These are phyloP conservation scores for Tulasnella sp. DNA, from an alignment of 768 basidiomycete genomes.

Conservation along the genomic window DNA sequence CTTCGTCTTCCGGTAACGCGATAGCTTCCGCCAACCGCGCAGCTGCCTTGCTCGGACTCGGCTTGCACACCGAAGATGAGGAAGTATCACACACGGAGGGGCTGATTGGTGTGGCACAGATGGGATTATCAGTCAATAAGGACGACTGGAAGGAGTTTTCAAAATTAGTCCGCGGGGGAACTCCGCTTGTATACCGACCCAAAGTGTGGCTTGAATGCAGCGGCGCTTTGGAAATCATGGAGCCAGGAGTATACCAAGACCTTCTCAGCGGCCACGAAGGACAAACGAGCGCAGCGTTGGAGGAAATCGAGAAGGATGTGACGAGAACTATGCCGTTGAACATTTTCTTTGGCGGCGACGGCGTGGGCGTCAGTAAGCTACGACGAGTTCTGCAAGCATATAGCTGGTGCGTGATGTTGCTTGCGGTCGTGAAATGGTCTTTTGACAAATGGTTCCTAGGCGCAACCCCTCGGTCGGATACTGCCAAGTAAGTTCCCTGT, in stretches of 20 bases:
- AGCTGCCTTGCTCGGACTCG: constrained; percentile 48
- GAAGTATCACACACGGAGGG: constrained; percentile 74
- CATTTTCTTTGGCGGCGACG: constrained; percentile 95
- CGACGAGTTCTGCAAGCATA: constrained; percentile 83
- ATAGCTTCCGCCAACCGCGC: constrained; percentile 27
- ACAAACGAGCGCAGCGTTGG: constrained; percentile 27
- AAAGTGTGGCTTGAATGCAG: constrained; percentile 92
- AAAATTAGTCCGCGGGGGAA: constrained; percentile 66
- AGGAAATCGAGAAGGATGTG: constrained; percentile 95
- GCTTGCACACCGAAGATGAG: constrained; percentile 31
- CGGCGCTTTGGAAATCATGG: constrained; percentile 80
- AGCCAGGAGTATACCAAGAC: constrained; percentile 83
- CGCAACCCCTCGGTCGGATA: constrained; percentile 90
- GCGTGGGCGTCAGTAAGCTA: constrained; percentile 84
- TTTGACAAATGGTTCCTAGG: constrained; percentile 30
- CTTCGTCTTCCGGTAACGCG: constrained; percentile 21
- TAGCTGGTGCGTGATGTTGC: constrained; percentile 53
- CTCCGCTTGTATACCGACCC: constrained; percentile 76
- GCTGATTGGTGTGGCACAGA: constrained; percentile 80
- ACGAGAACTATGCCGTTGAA: constrained; percentile 83
- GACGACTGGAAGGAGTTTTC: constrained; percentile 73
- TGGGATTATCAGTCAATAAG: constrained; percentile 56
- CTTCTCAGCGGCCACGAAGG: constrained; percentile 39
- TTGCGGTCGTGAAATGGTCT: not conserved
- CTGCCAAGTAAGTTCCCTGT: constrained; percentile 42